Conservation (phyloP, 2,329 filamentous ascomycete genomes). For the Pestalotiopsis sp. region DNA sequence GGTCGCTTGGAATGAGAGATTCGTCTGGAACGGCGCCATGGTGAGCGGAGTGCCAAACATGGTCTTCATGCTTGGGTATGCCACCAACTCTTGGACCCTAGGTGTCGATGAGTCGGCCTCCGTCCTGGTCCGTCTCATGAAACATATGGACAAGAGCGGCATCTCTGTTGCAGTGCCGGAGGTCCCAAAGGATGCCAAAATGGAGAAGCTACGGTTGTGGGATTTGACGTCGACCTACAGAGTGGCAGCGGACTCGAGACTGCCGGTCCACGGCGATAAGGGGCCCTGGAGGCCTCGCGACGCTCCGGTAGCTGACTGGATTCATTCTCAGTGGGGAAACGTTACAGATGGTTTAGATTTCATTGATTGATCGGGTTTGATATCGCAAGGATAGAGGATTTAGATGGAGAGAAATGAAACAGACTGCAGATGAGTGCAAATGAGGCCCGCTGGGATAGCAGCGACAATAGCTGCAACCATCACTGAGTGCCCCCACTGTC, state of each 20-base stretch:
- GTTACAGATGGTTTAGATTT: neutral
- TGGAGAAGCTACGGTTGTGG: neutral
- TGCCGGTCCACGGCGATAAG: neutral
- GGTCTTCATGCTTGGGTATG: slow-evolving; percentile 59
- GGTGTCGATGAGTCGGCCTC: slow-evolving; percentile 54
- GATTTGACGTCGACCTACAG: neutral
- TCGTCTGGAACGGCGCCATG: slow-evolving; percentile 62
- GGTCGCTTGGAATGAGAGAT: slow-evolving; percentile 33
- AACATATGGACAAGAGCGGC: slow-evolving; percentile 39
- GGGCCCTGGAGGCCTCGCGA: neutral
- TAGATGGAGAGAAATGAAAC: no score
- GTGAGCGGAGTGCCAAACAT: slow-evolving; percentile 61
- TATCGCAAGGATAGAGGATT: no score
- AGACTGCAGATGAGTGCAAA: no score
- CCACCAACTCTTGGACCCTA: slow-evolving; percentile 61
- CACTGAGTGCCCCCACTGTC: neutral
- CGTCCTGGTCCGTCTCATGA: slow-evolving; percentile 49
- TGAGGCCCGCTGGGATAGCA: no score
- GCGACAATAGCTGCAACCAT: no score
- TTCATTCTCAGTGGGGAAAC: neutral
- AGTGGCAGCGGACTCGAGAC: neutral
- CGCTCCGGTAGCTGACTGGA: neutral
- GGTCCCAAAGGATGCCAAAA: neutral
- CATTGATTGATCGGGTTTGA: slow-evolving; percentile 11
- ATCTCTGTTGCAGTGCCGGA: neutral